Base-by-base conservation (phyloP, 78 protist genomes). In the Bigelowiella natans region DNA sequence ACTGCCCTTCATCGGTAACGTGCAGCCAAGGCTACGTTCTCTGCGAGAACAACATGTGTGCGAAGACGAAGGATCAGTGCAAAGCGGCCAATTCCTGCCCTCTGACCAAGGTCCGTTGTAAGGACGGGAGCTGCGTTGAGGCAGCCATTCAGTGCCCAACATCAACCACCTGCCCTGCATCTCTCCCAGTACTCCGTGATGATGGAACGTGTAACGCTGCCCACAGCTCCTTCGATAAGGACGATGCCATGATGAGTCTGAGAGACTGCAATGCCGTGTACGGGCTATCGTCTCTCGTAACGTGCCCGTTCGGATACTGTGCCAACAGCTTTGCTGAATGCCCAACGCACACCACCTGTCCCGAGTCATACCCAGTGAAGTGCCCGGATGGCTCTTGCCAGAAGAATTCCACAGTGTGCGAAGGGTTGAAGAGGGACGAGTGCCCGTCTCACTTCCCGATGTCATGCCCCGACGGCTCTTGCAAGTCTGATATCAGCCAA, bases 331-430 rank as follows among this genome's bases (percentile, higher is more conserved):
- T 83, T 7, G 11, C 7, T 34, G 7, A 83, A 7, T 83, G 86
- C 86, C 86, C 86, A 28, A 83, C 86, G 37, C 3, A 29, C 86
- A 83, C 31, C 86, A 83, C 86, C 86, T 83, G 86, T 34, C 86
- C 86, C 7, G 73, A 51, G 34, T 51, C 73, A 26, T 18, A 26
- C 34, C 73, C 73, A 51, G 73, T 51, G 34, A 51, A 51, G 73
- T 51, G 73, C 73, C 18, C 73, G 7, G 73, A 51, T 51, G 73
- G 73, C 34, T 51, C 73, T 26, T 51, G 73, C 18, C 73, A 51
- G 73, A 26, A 26, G 18, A 51, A 51, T 18, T 51, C 73, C 18
- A 51, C 73, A 7, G 18, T 51, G 7, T 51, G 73, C 73, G 18
- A 7, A 26, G 73, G 34, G 18, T 51, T 51, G 34, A n/a, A n/a